phyloP scores from a whole-genome alignment of 2,329 filamentous ascomycete genomes.

The Colletotrichum tropicicola region DNA sequence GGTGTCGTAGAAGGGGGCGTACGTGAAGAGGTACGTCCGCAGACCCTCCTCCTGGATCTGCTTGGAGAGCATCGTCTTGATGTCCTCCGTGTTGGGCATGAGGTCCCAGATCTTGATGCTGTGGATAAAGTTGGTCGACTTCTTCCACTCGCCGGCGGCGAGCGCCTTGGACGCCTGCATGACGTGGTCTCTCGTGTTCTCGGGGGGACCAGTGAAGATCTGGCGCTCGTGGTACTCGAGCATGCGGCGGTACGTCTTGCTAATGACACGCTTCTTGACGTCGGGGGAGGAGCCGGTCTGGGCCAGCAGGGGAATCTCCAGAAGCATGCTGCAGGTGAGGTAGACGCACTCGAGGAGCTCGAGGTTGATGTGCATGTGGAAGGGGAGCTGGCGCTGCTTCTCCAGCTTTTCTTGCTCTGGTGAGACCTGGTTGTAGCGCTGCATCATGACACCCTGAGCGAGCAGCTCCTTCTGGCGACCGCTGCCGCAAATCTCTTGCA shows the following conservation, averaged over 20 bases:
- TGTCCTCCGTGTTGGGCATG: slow-evolving; percentile 90
- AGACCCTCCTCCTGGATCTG: slow-evolving; percentile 99
- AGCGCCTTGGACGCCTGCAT: slow-evolving; percentile 99
- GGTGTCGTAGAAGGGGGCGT: slow-evolving; percentile 99
- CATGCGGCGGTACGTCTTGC: slow-evolving; percentile 99
- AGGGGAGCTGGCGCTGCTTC: slow-evolving; percentile 95
- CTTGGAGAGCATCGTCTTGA: slow-evolving; percentile 96
- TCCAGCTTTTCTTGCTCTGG: slow-evolving; percentile 98
- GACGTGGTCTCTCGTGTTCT: slow-evolving; percentile 98
- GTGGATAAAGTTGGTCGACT: slow-evolving; percentile 91
- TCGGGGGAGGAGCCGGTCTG: slow-evolving; percentile 97
- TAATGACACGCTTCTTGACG: slow-evolving; percentile 96
- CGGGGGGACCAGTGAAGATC: slow-evolving; percentile 97
- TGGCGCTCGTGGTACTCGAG: slow-evolving; percentile 99
- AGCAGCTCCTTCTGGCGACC: slow-evolving; percentile 97
- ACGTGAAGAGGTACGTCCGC: slow-evolving; percentile 98
- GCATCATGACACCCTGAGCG: slow-evolving; percentile 97
- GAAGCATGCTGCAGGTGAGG: slow-evolving; percentile 98
- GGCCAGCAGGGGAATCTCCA: slow-evolving; percentile 96
- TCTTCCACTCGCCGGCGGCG: slow-evolving; percentile 98
- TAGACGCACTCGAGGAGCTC: slow-evolving; percentile 98
- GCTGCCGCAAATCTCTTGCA: slow-evolving; percentile 97
- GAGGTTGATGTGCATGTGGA: slow-evolving; percentile 99
- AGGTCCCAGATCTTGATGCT: slow-evolving; percentile 99
- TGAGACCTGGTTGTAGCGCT: slow-evolving; percentile 94